phyloP scores from a whole-genome alignment of 139 green algal species.

The Haematococcus sp. region DNA sequence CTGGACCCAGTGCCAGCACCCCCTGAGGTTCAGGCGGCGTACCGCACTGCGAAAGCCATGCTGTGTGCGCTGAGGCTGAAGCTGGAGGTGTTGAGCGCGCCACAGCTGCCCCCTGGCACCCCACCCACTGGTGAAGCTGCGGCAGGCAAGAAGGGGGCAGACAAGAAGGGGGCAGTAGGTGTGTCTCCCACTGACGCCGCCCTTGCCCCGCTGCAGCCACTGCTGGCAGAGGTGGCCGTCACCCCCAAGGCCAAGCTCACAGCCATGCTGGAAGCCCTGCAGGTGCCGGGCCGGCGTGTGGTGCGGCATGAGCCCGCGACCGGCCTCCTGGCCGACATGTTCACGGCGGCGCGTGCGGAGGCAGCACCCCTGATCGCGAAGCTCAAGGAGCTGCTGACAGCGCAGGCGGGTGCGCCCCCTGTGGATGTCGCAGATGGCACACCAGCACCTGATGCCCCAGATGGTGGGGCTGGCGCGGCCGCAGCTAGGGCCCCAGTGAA shows the following conservation, averaged over 20 bases:
- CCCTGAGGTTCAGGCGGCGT: constrained; percentile 33
- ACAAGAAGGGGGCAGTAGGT: constrained; percentile 15
- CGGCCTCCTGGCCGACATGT: constrained; percentile 42
- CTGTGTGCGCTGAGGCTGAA: constrained; percentile 38
- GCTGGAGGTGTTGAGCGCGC: constrained; percentile 27
- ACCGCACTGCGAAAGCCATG: constrained; percentile 25
- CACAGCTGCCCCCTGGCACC: background rate
- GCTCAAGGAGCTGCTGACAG: constrained; percentile 7
- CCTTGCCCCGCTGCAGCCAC: background rate
- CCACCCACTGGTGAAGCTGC: background rate
- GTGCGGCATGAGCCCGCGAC: constrained; percentile 31
- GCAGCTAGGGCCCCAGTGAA: constrained; percentile 1
- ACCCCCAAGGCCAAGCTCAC: constrained; percentile 16
- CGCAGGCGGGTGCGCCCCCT: background rate
- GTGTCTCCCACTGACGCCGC: background rate
- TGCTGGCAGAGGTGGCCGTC: constrained; percentile 21
- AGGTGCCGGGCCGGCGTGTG: constrained; percentile 25
- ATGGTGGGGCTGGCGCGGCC: constrained; percentile 1
- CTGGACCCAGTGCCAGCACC: constrained; percentile 55
- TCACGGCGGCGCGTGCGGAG: constrained; percentile 35
- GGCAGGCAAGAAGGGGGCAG: background rate
- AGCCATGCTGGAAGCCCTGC: constrained; percentile 25
- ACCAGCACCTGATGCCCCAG: background rate
- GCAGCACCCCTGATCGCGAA: constrained; percentile 22
- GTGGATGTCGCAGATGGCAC: background rate